phyloP scores from a whole-genome alignment of 2,329 filamentous ascomycete species.

The Alternaria sp. region DNA sequence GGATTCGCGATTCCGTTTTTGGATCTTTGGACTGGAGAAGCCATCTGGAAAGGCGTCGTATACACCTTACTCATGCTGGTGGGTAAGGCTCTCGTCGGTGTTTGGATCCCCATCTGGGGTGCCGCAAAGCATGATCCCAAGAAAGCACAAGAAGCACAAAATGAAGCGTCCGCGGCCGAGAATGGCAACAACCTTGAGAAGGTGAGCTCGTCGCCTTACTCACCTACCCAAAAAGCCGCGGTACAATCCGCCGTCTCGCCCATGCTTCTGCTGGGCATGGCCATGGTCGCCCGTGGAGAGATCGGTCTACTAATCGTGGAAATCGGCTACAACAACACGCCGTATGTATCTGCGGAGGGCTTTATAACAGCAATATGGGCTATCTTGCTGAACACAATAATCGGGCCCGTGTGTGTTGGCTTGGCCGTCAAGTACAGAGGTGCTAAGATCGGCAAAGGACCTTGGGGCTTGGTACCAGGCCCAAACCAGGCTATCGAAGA shows the following conservation, averaged over 20 bases:
- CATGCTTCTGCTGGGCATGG: conserved; percentile 27
- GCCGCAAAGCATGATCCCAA: conserved; percentile 6
- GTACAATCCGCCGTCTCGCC: conserved; percentile 11
- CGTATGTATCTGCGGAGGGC: conserved; percentile 29
- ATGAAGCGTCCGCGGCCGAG: not conserved
- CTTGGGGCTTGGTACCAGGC: conserved; percentile 15
- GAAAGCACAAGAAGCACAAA: conserved; percentile 9
- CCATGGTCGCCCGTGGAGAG: conserved; percentile 37
- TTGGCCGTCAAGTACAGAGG: conserved; percentile 30
- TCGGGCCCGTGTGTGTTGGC: conserved; percentile 31
- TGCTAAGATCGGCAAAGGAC: conserved; percentile 22
- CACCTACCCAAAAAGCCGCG: conserved; percentile 6
- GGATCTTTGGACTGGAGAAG: conserved; percentile 37
- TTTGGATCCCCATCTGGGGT: conserved; percentile 16
- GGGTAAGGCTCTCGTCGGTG: conserved; percentile 18
- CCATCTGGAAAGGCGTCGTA: conserved; percentile 36
- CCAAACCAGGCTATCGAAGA: conserved; percentile 9
- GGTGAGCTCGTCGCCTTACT: conserved; percentile 7
- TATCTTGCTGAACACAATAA: conserved; percentile 32
- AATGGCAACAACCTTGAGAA: not conserved
- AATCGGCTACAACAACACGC: conserved; percentile 37
- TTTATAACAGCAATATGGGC: conserved; percentile 37
- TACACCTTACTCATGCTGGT: conserved; percentile 37
- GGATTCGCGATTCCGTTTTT: conserved; percentile 40
- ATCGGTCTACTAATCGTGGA: conserved; percentile 39